phyloP scores from a whole-genome alignment of 345 rosid genomes.

The Eucalyptus tenuipes region DNA sequence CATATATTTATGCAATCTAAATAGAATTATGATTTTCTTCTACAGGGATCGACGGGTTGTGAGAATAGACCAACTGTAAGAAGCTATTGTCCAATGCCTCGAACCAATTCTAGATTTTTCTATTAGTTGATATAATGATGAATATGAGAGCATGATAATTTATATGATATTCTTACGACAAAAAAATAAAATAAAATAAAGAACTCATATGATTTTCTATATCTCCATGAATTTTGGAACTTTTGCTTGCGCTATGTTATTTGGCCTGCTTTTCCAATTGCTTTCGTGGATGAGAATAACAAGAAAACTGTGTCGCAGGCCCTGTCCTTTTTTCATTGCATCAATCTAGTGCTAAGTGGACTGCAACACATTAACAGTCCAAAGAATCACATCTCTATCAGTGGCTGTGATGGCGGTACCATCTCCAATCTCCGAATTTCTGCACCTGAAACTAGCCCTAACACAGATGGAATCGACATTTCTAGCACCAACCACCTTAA shows the following conservation, averaged over 20 bases:
- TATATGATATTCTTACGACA: neutral
- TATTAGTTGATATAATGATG: neutral
- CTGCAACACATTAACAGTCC: conserved; percentile 14
- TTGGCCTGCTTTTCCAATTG: neutral
- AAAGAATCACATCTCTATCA: conserved; percentile 3
- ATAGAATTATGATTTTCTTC: neutral
- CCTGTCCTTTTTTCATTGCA: neutral
- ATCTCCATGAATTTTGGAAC: neutral
- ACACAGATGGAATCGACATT: conserved; percentile 44
- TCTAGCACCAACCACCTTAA: neutral
- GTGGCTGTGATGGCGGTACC: neutral
- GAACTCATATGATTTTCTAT: neutral
- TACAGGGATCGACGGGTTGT: neutral
- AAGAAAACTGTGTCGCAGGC: neutral
- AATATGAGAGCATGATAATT: neutral
- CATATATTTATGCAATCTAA: neutral
- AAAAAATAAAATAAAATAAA: too few species aligned
- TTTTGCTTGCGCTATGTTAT: neutral
- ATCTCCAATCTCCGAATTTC: conserved; percentile 11
- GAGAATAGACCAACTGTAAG: neutral
- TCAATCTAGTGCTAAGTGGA: conserved; percentile 6
- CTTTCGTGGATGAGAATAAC: neutral
- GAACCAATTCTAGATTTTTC: neutral
- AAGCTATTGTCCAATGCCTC: neutral
- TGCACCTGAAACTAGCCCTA: conserved; percentile 29